Percentiles rank a stretch among this genome's conserved stretches.
phyloP scores from a whole-genome alignment of 768 basidiomycete genomes.

The Trametes coccinea region DNA sequence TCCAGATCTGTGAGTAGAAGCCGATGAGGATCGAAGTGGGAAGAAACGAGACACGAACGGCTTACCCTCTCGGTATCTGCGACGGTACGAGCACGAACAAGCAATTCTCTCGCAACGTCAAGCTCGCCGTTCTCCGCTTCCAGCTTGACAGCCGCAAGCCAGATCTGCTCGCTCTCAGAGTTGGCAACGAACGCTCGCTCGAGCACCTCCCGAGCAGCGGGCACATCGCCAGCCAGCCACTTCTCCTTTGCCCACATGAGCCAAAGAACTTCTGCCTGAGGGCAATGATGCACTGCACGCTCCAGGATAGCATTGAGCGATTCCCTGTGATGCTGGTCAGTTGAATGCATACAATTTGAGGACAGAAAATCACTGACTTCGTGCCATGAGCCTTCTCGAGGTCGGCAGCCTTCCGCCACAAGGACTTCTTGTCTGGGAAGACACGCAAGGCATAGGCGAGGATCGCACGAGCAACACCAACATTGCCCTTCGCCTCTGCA shows the following conservation, averaged over 20 bases:
- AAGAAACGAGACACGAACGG: conserved; percentile 3
- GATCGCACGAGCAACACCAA: conserved; percentile 85
- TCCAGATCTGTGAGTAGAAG: conserved; percentile 77
- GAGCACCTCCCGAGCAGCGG: conserved; percentile 86
- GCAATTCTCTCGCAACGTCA: conserved; percentile 79
- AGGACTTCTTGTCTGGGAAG: conserved; percentile 79
- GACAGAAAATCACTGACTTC: conserved; percentile 44
- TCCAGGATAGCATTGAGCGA: conserved; percentile 79
- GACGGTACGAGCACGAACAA: conserved; percentile 85
- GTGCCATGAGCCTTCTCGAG: conserved; percentile 91
- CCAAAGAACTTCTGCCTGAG: conserved; percentile 96
- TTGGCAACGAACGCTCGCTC: conserved; percentile 91
- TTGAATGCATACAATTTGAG: not conserved
- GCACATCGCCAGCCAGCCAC: conserved; percentile 88
- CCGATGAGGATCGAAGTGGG: not conserved
- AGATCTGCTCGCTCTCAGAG: conserved; percentile 95
- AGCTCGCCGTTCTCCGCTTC: conserved; percentile 95
- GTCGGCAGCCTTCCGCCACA: conserved; percentile 92
- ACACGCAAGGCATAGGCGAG: conserved; percentile 90
- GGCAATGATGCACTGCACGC: conserved; percentile 86
- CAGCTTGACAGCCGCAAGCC: conserved; percentile 95
- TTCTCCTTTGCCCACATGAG: conserved; percentile 98
- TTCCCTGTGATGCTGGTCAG: conserved; percentile 47
- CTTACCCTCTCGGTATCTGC: conserved; percentile 89
- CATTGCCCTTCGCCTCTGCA: conserved; percentile 68